Conservation (phyloP, 305 asterid species). For the Plantago lanceolata region DNA sequence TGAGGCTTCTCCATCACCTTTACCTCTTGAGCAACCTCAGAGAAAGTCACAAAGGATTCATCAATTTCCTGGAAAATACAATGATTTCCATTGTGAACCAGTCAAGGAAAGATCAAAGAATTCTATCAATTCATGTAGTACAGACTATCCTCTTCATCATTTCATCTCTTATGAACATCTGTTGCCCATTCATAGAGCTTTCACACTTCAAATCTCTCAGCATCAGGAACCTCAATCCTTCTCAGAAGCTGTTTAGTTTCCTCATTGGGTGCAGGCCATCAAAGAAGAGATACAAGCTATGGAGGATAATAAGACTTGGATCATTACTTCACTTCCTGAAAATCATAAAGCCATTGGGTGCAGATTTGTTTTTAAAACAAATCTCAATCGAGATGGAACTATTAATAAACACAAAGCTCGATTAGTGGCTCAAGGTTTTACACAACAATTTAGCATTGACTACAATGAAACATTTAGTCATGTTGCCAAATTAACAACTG, state of each 20-base stretch:
- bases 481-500: background rate
- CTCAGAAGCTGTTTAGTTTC: background rate
- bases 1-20: too few relatives aligned
- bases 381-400: too few relatives aligned
- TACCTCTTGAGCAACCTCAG: too few relatives aligned
- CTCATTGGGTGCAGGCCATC: background rate
- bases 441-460: background rate
- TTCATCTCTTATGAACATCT: background rate
- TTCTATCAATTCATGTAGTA: too few relatives aligned
- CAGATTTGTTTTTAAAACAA: background rate
- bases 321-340: background rate
- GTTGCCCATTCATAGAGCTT: background rate
- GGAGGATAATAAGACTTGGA: background rate
- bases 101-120: too few relatives aligned
- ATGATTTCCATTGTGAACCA: too few relatives aligned
- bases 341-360: background rate
- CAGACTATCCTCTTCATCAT: background rate
- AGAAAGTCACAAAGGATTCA: too few relatives aligned
- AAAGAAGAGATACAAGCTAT: background rate
- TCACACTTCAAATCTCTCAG: background rate
- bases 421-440: background rate
- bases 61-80: too few relatives aligned
- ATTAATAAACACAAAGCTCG: too few relatives aligned
- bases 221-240: background rate
- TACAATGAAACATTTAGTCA: background rate